These are phyloP conservation scores for Aspergillus viridinutans DNA, from an alignment of 2,329 filamentous ascomycete genomes.

Conservation along the genomic window DNA sequence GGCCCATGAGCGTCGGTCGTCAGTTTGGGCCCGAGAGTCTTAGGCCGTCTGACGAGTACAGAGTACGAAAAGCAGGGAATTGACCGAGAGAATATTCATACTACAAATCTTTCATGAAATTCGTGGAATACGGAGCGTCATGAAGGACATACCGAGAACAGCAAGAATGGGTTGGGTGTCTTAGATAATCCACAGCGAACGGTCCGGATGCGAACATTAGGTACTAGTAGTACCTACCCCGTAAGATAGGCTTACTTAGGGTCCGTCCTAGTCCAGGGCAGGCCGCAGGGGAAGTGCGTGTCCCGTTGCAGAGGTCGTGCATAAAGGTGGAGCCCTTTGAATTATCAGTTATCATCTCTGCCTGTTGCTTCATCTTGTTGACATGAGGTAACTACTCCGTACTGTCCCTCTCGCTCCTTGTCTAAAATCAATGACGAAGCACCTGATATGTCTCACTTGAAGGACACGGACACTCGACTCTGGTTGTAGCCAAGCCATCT, in stretches of 20 bases:
- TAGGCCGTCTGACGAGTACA: background rate
- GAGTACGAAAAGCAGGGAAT: background rate
- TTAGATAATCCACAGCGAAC: background rate
- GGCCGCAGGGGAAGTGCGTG: background rate
- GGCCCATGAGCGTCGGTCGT: conserved; percentile 2
- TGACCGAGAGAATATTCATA: background rate
- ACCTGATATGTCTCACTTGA: background rate
- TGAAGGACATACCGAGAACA: conserved; percentile 1
- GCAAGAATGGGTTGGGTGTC: background rate
- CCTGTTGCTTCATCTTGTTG: background rate
- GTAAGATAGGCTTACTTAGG: background rate
- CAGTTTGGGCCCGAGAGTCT: background rate
- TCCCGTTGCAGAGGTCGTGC: background rate
- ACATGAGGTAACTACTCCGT: background rate
- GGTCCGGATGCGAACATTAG: conserved; percentile 2
- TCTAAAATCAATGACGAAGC: background rate
- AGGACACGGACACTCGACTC: background rate
- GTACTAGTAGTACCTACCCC: background rate
- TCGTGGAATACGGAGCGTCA: background rate
- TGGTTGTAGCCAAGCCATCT: background rate
- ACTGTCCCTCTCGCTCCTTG: background rate
- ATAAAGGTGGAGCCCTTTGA: background rate
- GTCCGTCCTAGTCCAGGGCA: background rate
- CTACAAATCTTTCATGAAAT: background rate
- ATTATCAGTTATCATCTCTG: background rate